phyloP scores from a whole-genome alignment of 305 asterid species.

The Ajuga reptans region DNA sequence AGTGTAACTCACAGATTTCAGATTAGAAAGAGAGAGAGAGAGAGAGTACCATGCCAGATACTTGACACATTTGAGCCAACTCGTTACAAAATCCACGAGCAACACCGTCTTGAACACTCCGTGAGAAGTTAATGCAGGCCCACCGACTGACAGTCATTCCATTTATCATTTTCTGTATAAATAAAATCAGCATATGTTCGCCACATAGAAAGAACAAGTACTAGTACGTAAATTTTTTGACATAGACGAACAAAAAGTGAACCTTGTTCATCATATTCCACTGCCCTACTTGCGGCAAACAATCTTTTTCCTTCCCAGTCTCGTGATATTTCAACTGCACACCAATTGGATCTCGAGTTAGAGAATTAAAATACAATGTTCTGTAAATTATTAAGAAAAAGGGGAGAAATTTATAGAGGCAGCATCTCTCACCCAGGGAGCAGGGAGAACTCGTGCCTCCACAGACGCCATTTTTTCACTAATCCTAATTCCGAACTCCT shows the following conservation, averaged over 20 bases:
- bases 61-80: conserved; percentile 96
- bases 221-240: neutral
- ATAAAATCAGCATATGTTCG: conserved; percentile 11
- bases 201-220: neutral
- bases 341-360: conserved; percentile 10
- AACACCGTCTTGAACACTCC: conserved; percentile 87
- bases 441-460: conserved; percentile 95
- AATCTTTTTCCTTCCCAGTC: conserved; percentile 86
- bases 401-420: too few relatives aligned
- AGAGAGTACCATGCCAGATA: conserved; percentile 80
- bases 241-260: neutral
- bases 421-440: conserved; percentile 86
- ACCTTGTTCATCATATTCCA: conserved; percentile 99
- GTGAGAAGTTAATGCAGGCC: conserved; percentile 96
- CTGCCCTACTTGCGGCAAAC: conserved; percentile 96
- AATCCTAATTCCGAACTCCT: conserved; percentile 84
- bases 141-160: conserved; percentile 93
- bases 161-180: conserved; percentile 83
- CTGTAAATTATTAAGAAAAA: too few relatives aligned
- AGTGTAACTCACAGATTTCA: too few relatives aligned
- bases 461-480: conserved; percentile 74
- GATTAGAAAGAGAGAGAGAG: too few relatives aligned
- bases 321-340: conserved; percentile 87
- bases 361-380: neutral
- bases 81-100: conserved; percentile 94